These are phyloP conservation scores for Boletus tomentosulus DNA, from an alignment of 768 basidiomycete species.

Conservation along the genomic window DNA sequence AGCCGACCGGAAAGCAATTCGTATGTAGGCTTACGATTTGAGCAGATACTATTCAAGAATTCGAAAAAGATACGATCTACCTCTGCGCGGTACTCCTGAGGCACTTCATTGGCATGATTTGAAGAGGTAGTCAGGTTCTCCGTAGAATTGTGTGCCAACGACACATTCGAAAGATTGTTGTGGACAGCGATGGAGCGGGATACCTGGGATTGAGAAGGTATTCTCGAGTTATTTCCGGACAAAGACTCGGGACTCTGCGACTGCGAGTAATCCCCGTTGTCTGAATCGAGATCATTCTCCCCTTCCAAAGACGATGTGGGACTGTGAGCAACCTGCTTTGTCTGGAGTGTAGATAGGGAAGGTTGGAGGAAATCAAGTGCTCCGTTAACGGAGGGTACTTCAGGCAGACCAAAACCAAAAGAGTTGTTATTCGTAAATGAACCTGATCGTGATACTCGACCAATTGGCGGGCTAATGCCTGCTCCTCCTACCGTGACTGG, in stretches of 20 bases:
- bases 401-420: constrained; percentile 36
- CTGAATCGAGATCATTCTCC: constrained; percentile 46
- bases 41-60: constrained; percentile 84
- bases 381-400: constrained; percentile 21
- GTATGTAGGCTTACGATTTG: constrained; percentile 64
- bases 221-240: constrained; percentile 21
- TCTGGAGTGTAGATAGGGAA: constrained; percentile 4
- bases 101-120: constrained; percentile 58
- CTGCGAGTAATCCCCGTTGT: constrained; percentile 33
- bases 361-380: constrained; percentile 31
- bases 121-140: constrained; percentile 24
- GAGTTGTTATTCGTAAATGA: constrained; percentile 47
- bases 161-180: constrained; percentile 8
- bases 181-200: constrained; percentile 19
- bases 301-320: constrained; percentile 45
- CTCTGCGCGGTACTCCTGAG: constrained; percentile 73
- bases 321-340: constrained; percentile 18
- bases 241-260: constrained; percentile 31
- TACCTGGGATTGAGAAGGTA: constrained; percentile 19
- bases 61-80: constrained; percentile 91
- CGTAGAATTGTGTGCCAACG: constrained; percentile 17
- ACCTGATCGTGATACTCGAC: constrained; percentile 55
- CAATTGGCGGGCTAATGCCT: constrained; percentile 37
- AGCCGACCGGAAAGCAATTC: constrained; percentile 7
- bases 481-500: constrained; percentile 17